Evolutionary conservation across 2,329 filamentous ascomycete species (phyloP).

Genomic region (Pseudopyricularia javanii): DNA sequence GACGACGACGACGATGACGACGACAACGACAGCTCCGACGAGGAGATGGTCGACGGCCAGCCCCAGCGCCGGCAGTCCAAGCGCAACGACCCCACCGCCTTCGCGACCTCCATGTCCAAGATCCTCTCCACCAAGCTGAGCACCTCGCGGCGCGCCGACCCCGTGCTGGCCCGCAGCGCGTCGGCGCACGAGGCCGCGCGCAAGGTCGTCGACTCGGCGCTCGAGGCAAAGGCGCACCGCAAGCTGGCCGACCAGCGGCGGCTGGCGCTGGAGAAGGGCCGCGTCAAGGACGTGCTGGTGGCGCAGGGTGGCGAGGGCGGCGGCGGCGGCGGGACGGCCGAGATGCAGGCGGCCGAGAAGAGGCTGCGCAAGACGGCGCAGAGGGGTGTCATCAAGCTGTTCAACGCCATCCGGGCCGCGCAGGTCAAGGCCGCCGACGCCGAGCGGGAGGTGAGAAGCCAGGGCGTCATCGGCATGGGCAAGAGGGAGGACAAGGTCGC

Average conservation of each 20-base stretch:
- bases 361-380: conserved; percentile 77
- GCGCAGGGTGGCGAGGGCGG: conserved; percentile 19
- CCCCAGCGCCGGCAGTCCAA: conserved; percentile 50
- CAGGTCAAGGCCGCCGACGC: conserved; percentile 81
- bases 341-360: conserved; percentile 61
- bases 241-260: conserved; percentile 73
- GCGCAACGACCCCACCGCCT: conserved; percentile 82
- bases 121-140: conserved; percentile 86
- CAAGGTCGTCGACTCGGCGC: conserved; percentile 59
- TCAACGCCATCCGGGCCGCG: conserved; percentile 87
- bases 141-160: conserved; percentile 69
- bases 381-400: conserved; percentile 87
- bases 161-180: conserved; percentile 77
- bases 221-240: conserved; percentile 70
- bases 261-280: conserved; percentile 69
- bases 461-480: conserved; percentile 66
- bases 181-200: conserved; percentile 61
- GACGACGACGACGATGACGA: conserved; percentile 25
- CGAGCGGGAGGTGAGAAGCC: conserved; percentile 53
- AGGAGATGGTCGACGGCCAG: conserved; percentile 18
- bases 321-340: conserved; percentile 30
- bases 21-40: conserved; percentile 19
- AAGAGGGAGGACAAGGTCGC: conserved; percentile 79
- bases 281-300: conserved; percentile 74
- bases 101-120: conserved; percentile 85